Evolutionary conservation across 1,284 basidiomycete species (phyloP), one percentile per base, ranked within the genome.

Genomic region (Thecaphora frezii): DNA sequence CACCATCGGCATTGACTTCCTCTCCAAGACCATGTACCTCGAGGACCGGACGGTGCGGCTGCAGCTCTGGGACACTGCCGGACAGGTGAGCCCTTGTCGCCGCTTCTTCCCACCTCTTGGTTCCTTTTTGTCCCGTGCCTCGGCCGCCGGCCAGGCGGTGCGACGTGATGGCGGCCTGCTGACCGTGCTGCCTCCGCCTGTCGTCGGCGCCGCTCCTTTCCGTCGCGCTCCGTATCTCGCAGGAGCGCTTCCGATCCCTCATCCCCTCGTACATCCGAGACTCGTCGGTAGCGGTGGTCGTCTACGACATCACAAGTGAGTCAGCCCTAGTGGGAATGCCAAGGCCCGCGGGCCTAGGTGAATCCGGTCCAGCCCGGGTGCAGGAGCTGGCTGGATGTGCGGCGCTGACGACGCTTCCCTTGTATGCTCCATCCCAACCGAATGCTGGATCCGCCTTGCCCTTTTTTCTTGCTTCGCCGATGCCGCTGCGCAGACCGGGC

Each of bases 1-100:
- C 14, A 99, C 96, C 14, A 99, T 99, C 79, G 96, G 96, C 64
- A 98, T 97, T 81, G 96, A 99, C 83, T 98, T 98, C 80, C 83
- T 99, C 80, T 94, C 91, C 82, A 99, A 99, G 84, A 98, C 96
- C 0, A 96, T 99, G 92, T 99, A 99, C 81, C 85, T 98, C 56
- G 96, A 99, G 79, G 96, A 99, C 83, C 84, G 96, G 73, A 99
- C 96, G 2, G 94, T 99, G 45, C 86, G 96, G 76, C 82, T 99
- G 81, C 96, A 99, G 80, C 83, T 99, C 10, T 99, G 74, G 74
- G 96, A 99, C 81, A 99, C 96, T 56, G 94, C 96, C 68, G 92
- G 92, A 39, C 92, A 94, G 85, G 90, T 89, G 73, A 73, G 85
- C 77, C 21, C 12, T 8, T 30, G 8, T 30, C 28, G 7, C 14